These are phyloP conservation scores for Aspergillus sp. DNA, from an alignment of 2,329 filamentous ascomycete genomes.

Conservation along the genomic window DNA sequence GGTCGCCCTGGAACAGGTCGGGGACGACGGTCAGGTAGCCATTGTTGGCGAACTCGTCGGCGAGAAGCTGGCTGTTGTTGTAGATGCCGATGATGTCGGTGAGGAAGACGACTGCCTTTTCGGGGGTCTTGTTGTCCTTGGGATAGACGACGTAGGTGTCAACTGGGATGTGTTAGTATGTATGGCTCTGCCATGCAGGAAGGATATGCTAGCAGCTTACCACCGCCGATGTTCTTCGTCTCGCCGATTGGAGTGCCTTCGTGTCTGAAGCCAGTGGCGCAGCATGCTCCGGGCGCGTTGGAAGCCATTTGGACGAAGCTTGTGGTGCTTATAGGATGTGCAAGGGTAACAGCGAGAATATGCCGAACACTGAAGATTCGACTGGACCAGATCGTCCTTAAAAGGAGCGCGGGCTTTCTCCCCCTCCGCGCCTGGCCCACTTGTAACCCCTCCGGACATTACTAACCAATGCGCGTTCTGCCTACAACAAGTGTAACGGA, in stretches of 20 bases:
- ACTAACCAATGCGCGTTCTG: too few species aligned
- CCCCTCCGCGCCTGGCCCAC: too few species aligned
- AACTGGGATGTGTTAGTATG: constrained; percentile 28
- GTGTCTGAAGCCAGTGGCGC: constrained; percentile 42
- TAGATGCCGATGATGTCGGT: constrained; percentile 53
- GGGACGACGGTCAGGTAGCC: constrained; percentile 61
- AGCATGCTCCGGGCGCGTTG: constrained; percentile 41
- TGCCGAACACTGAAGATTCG: too few species aligned
- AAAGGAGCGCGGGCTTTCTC: too few species aligned
- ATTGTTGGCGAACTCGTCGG: constrained; percentile 65
- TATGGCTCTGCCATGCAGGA: not conserved
- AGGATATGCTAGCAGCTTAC: constrained; percentile 20
- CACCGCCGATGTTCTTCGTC: constrained; percentile 37
- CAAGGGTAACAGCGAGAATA: not conserved
- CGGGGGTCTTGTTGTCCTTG: constrained; percentile 39
- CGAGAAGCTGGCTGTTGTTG: constrained; percentile 54
- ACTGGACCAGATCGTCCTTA: too few species aligned
- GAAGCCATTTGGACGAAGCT: constrained; percentile 49
- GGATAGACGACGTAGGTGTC: constrained; percentile 49
- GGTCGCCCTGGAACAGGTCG: constrained; percentile 61
- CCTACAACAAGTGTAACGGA: too few species aligned
- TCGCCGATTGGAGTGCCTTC: constrained; percentile 42
- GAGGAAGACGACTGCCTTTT: constrained; percentile 48
- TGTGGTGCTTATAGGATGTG: constrained; percentile 4
- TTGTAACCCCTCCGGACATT: too few species aligned